Conservation (phyloP, 176 grass and related monocot species). For the Hordeum marinum region DNA sequence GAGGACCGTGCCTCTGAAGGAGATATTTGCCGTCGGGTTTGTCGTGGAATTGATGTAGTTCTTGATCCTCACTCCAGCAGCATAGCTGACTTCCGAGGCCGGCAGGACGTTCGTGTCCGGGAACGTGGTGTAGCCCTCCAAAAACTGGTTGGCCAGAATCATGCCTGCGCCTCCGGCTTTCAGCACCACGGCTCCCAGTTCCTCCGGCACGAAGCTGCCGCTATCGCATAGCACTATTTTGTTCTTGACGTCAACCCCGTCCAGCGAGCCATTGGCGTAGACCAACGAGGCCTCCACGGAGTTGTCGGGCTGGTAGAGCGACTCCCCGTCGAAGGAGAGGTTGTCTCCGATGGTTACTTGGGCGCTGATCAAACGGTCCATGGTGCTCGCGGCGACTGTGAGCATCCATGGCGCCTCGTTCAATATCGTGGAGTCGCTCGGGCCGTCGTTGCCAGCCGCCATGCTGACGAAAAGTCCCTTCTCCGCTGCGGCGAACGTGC, state of each 20-base stretch:
- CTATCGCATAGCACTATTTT: slow-evolving; percentile 32
- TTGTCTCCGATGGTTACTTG: slow-evolving; percentile 20
- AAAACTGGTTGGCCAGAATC: background rate
- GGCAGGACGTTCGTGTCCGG: slow-evolving; percentile 21
- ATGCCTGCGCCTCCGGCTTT: slow-evolving; percentile 24
- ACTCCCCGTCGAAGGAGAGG: slow-evolving; percentile 23
- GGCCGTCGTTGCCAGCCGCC: slow-evolving; percentile 21
- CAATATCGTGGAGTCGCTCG: background rate
- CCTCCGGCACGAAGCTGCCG: background rate
- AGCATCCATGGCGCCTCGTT: slow-evolving; percentile 48
- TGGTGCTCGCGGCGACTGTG: slow-evolving; percentile 37
- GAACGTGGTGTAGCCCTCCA: slow-evolving; percentile 19
- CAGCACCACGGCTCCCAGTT: background rate
- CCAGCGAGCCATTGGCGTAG: background rate
- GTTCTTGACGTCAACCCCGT: slow-evolving; percentile 16
- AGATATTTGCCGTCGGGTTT: background rate
- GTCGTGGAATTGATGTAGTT: background rate
- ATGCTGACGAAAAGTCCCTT: slow-evolving; percentile 35
- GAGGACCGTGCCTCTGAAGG: slow-evolving; percentile 28
- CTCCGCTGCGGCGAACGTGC: slow-evolving; percentile 29
- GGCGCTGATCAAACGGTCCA: slow-evolving; percentile 26
- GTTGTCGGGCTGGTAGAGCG: slow-evolving; percentile 3
- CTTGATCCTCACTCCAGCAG: background rate
- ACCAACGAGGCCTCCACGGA: background rate
- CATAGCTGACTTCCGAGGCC: slow-evolving; percentile 25